phyloP scores from a whole-genome alignment of 495 filamentous ascomycete species.

The Podospora anserina region DNA sequence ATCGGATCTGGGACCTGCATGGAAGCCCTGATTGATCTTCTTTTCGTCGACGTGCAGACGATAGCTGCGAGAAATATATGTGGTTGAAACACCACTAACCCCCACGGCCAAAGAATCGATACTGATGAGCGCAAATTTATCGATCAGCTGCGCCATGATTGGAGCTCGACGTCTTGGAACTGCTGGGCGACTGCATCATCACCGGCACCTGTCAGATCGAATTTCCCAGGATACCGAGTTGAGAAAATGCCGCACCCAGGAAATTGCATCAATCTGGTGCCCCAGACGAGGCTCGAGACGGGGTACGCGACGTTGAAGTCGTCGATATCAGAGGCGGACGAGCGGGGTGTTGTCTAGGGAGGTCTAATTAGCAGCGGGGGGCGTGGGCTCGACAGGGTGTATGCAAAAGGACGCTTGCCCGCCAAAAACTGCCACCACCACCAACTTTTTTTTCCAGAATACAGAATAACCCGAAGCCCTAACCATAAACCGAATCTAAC shows the following conservation, averaged over 20 bases:
- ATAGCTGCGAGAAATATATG: background rate
- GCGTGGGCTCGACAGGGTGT: too few species aligned
- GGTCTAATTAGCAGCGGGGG: too few species aligned
- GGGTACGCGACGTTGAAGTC: background rate
- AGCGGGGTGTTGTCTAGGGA: background rate
- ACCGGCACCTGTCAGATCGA: background rate
- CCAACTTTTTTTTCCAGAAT: too few species aligned
- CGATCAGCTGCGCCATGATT: background rate
- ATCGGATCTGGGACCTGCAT: constrained; percentile 7
- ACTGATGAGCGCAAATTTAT: constrained; percentile 6
- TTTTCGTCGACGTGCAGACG: constrained; percentile 6
- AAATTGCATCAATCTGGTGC: background rate
- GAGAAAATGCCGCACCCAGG: constrained; percentile 11
- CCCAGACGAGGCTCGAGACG: background rate
- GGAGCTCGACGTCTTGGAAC: background rate
- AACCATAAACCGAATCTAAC: too few species aligned
- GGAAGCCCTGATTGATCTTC: background rate
- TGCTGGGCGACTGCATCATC: background rate
- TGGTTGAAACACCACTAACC: background rate
- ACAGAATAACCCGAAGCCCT: too few species aligned
- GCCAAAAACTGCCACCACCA: too few species aligned
- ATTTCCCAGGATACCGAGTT: background rate
- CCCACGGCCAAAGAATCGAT: background rate
- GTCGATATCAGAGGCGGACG: background rate
- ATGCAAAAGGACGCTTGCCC: too few species aligned